Evolutionary conservation across 78 protist genomes (phyloP).

Genomic region (Dictyostelium capitatum): DNA sequence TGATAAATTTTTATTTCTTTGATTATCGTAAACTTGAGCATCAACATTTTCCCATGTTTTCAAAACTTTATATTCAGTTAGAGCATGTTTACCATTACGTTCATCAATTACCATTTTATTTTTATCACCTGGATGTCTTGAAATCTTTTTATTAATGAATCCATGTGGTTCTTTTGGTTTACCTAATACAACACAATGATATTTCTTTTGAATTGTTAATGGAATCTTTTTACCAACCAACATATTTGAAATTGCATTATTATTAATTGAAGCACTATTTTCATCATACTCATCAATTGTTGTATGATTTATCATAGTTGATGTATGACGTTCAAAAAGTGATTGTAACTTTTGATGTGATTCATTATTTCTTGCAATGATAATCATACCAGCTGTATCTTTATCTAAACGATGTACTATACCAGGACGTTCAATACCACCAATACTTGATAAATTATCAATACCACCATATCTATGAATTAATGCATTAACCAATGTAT

Average conservation of each 20-base stretch:
- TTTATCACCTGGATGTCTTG: conserved; percentile 75
- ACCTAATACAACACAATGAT: conserved; percentile 65
- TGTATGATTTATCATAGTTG: neutral
- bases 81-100: conserved; percentile 53
- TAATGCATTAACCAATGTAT: conserved; percentile 75
- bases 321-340: conserved; percentile 45
- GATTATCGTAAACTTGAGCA: conserved; percentile 5
- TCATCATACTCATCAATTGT: neutral
- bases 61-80: conserved; percentile 70
- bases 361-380: conserved; percentile 51
- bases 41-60: conserved; percentile 40
- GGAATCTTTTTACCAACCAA: conserved; percentile 23
- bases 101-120: conserved; percentile 81
- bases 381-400: conserved; percentile 77
- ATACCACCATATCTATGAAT: conserved; percentile 38
- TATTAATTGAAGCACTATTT: neutral
- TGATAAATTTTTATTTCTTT: neutral
- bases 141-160: conserved; percentile 26
- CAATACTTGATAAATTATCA: conserved; percentile 39
- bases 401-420: conserved; percentile 49
- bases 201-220: conserved; percentile 49
- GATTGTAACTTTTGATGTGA: conserved; percentile 19
- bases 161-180: conserved; percentile 40
- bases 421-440: conserved; percentile 53
- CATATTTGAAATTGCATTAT: neutral